phyloP scores from a whole-genome alignment of 768 basidiomycete genomes.

The Guyanaporus albipodus region DNA sequence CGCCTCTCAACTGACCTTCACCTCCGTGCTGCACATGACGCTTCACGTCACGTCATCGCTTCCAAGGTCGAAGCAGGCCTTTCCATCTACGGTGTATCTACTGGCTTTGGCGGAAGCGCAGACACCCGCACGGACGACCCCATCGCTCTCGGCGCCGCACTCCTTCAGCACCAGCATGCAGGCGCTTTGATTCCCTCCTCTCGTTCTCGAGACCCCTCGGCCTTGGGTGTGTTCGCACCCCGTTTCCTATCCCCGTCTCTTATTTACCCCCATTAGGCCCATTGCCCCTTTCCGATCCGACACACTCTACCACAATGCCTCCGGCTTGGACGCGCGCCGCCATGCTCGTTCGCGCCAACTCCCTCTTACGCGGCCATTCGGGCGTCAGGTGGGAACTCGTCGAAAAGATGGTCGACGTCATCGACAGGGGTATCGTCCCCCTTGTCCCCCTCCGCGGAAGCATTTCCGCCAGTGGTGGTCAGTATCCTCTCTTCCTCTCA shows the following conservation, averaged over 20 bases:
- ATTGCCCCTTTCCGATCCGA: slow-evolving; percentile 69
- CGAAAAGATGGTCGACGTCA: slow-evolving; percentile 69
- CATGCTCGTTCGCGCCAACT: slow-evolving; percentile 85
- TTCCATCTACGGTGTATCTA: slow-evolving; percentile 81
- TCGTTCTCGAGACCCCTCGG: slow-evolving; percentile 1
- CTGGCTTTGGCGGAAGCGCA: slow-evolving; percentile 86
- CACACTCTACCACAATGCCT: slow-evolving; percentile 71
- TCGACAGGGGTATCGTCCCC: slow-evolving; percentile 69
- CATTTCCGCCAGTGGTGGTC: slow-evolving; percentile 80
- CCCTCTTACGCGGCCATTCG: slow-evolving; percentile 83
- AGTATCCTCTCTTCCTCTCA: slow-evolving; percentile 7
- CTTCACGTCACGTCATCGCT: slow-evolving; percentile 59
- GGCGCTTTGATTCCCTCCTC: slow-evolving; percentile 66
- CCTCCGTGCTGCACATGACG: slow-evolving; percentile 51
- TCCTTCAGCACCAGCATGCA: slow-evolving; percentile 79
- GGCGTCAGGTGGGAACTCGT: slow-evolving; percentile 80
- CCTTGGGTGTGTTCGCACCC: slow-evolving; percentile 1
- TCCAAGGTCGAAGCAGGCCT: slow-evolving; percentile 63
- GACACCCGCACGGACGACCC: slow-evolving; percentile 79
- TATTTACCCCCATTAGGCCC: slow-evolving; percentile 11
- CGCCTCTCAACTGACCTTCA: slow-evolving; percentile 18
- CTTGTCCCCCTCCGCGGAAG: slow-evolving; percentile 81
- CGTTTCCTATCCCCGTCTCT: too few relatives aligned
- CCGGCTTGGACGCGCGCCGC: slow-evolving; percentile 86
- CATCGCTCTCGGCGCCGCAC: slow-evolving; percentile 68